phyloP scores from a whole-genome alignment of 2,329 filamentous ascomycete genomes.

The Ophiostoma quercus region DNA sequence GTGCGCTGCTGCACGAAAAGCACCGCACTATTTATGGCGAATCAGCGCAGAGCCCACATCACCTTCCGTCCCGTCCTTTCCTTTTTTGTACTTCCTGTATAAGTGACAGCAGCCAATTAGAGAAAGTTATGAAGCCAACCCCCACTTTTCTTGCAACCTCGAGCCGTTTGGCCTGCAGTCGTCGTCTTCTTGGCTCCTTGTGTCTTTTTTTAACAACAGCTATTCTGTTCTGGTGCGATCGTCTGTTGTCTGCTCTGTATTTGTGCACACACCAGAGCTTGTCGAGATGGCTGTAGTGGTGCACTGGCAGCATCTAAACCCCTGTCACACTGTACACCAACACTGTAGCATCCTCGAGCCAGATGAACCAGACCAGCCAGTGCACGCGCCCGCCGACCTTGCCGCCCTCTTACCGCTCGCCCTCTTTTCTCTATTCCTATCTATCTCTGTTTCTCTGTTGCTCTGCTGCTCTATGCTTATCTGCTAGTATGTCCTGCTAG shows the following conservation, averaged over 20 bases:
- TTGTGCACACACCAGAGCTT: not conserved
- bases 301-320: not conserved
- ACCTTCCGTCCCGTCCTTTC: not conserved
- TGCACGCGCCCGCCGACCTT: constrained; percentile 7
- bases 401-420: not conserved
- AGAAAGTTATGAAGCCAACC: not conserved
- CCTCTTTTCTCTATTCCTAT: constrained; percentile 1
- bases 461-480: not conserved
- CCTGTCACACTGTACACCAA: not conserved
- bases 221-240: constrained; percentile 5
- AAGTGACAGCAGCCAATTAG: not conserved
- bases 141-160: not conserved
- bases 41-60: constrained; percentile 26
- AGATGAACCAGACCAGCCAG: not conserved
- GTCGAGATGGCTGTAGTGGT: not conserved
- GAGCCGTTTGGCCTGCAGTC: not conserved
- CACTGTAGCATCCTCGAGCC: not conserved
- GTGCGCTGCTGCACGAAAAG: constrained; percentile 27
- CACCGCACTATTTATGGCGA: constrained; percentile 33
- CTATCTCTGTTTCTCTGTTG: not conserved
- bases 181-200: not conserved
- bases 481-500: not conserved
- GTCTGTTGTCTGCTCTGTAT: not conserved
- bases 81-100: not conserved
- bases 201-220: constrained; percentile 15